Conservation (phyloP, 768 basidiomycete genomes). For the Grammothele lineata region DNA sequence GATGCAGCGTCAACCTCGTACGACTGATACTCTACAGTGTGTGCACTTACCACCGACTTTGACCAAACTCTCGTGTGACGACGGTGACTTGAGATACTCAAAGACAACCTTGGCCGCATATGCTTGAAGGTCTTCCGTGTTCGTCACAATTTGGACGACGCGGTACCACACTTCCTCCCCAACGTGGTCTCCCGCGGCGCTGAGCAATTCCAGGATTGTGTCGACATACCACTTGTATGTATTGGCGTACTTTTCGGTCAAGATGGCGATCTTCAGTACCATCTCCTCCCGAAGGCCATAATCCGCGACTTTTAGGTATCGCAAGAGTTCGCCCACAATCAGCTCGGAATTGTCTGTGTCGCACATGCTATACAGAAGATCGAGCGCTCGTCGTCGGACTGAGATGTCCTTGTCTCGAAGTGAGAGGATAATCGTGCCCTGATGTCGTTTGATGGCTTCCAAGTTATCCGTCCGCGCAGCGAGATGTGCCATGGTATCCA, state of each 20-base stretch:
- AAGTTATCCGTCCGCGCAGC: conserved; percentile 91
- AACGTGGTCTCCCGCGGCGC: conserved; percentile 96
- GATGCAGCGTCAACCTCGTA: background rate
- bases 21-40: background rate
- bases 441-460: conserved; percentile 91
- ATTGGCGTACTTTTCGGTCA: conserved; percentile 97
- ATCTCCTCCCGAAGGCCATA: conserved; percentile 96
- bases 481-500: conserved; percentile 98
- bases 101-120: conserved; percentile 94
- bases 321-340: conserved; percentile 91
- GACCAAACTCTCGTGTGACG: conserved; percentile 89
- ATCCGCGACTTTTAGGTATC: conserved; percentile 94
- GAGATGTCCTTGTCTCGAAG: conserved; percentile 97
- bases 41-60: conserved; percentile 81
- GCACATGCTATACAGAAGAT: conserved; percentile 98
- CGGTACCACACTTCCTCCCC: conserved; percentile 99
- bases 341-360: conserved; percentile 95
- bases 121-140: conserved; percentile 95
- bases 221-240: conserved; percentile 99
- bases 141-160: conserved; percentile 96
- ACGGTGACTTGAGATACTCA: conserved; percentile 80
- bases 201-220: conserved; percentile 93
- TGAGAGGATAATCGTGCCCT: conserved; percentile 90
- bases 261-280: conserved; percentile 97
- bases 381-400: conserved; percentile 88